These are phyloP conservation scores for Venturia nashicola DNA, from an alignment of 2,329 filamentous ascomycete genomes.

Conservation along the genomic window DNA sequence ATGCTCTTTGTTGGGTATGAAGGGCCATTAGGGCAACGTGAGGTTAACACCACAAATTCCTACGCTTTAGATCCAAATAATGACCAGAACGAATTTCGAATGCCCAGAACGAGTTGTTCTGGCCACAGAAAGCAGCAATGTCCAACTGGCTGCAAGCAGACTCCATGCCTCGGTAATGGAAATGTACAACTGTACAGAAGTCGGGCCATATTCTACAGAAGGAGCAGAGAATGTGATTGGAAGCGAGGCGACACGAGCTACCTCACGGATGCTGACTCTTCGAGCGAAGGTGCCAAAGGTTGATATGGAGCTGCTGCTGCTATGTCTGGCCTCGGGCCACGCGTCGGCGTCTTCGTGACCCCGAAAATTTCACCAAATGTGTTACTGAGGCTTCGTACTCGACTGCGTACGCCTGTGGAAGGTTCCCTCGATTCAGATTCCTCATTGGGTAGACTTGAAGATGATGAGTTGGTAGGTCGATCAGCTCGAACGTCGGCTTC, in stretches of 20 bases:
- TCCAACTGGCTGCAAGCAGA: neutral
- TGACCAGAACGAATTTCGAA: neutral
- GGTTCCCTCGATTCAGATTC: neutral
- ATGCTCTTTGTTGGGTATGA: neutral
- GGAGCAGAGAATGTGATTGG: neutral
- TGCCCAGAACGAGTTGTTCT: neutral
- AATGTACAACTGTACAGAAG: neutral
- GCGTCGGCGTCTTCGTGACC: neutral
- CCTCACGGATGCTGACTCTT: neutral
- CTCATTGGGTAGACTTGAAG: neutral
- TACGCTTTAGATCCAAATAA: neutral
- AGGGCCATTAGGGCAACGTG: neutral
- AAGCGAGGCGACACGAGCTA: neutral
- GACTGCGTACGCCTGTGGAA: neutral
- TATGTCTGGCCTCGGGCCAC: neutral
- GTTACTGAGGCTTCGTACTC: conserved; percentile 6
- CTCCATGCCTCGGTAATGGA: neutral
- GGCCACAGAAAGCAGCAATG: neutral
- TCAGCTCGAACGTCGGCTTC: conserved; percentile 1
- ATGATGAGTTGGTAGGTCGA: neutral
- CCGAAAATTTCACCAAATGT: conserved; percentile 9
- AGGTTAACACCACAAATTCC: neutral
- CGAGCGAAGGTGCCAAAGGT: neutral
- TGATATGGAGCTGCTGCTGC: neutral
- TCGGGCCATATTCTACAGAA: neutral